phyloP scores from a whole-genome alignment of 495 filamentous ascomycete species.

The Chaetomium tenue region DNA sequence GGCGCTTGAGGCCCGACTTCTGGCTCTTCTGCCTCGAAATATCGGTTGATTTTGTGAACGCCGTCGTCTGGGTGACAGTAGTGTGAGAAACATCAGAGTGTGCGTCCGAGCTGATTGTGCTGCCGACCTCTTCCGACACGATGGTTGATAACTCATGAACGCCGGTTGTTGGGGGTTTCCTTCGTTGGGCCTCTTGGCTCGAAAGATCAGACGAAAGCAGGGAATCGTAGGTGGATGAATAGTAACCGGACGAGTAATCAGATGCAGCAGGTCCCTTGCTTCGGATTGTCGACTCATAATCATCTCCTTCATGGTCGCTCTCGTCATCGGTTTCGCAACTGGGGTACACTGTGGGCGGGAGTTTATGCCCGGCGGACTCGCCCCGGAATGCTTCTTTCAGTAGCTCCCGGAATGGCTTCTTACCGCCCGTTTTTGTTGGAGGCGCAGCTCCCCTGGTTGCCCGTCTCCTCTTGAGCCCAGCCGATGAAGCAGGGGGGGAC shows the following conservation, averaged over 20 bases:
- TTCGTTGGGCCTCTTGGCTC: conserved; percentile 33
- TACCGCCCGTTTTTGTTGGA: conserved; percentile 40
- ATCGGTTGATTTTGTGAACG: conserved; percentile 40
- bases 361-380: conserved; percentile 47
- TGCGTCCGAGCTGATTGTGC: conserved; percentile 44
- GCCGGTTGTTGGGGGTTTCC: conserved; percentile 61
- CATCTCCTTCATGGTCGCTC: conserved; percentile 26
- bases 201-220: conserved; percentile 31
- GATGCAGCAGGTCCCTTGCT: conserved; percentile 27
- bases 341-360: conserved; percentile 46
- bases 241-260: conserved; percentile 33
- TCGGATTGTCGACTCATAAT: conserved; percentile 29
- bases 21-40: conserved; percentile 43
- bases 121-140: conserved; percentile 61
- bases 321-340: conserved; percentile 41
- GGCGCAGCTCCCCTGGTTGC: conserved; percentile 47
- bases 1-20: conserved; percentile 60
- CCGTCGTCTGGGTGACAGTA: conserved; percentile 49
- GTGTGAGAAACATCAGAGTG: conserved; percentile 48
- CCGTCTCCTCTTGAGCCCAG: conserved; percentile 46
- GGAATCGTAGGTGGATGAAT: conserved; percentile 36
- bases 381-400: conserved; percentile 57
- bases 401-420: conserved; percentile 48
- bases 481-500: conserved; percentile 32
- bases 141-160: conserved; percentile 73